phyloP scores from a whole-genome alignment of 345 rosid species.

The Salix dunnii region DNA sequence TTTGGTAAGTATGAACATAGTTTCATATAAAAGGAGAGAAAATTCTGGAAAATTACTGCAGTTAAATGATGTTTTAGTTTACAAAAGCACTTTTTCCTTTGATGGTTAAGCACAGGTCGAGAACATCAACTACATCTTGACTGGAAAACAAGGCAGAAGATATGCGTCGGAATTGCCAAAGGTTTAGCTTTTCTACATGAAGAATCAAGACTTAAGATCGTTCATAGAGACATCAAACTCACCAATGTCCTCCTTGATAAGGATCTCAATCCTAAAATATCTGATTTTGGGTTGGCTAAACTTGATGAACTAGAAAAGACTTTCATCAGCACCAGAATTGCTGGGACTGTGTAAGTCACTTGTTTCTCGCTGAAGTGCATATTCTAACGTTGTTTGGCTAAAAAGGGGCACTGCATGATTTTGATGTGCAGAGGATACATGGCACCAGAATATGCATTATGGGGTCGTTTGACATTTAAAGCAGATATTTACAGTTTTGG shows the following conservation, averaged over 20 bases:
- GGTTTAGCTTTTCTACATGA: conserved; percentile 16
- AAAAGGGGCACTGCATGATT: neutral
- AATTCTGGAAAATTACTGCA: neutral
- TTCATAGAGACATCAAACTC: conserved; percentile 20
- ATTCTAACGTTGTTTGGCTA: too few species aligned
- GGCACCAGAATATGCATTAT: conserved; percentile 30
- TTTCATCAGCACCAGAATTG: conserved; percentile 20
- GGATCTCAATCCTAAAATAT: conserved; percentile 13
- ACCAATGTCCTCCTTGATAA: conserved; percentile 17
- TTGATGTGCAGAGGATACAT: conserved; percentile 20
- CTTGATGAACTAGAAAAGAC: conserved; percentile 11
- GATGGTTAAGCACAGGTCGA: neutral
- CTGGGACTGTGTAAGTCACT: conserved; percentile 13
- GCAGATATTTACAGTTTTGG: conserved; percentile 31
- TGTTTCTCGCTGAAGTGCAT: too few species aligned
- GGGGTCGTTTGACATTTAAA: conserved; percentile 26
- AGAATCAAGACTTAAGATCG: conserved; percentile 13
- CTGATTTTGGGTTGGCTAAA: conserved; percentile 22
- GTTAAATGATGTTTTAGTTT: neutral
- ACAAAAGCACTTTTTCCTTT: neutral
- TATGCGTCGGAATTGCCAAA: conserved; percentile 20
- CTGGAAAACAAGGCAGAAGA: conserved; percentile 15
- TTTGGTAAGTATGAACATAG: conserved; percentile 1
- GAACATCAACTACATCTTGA: neutral
- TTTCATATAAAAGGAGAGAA: neutral